Evolutionary conservation across 1,284 basidiomycete species (phyloP).

Genomic region (Phenoliferia sp.): DNA sequence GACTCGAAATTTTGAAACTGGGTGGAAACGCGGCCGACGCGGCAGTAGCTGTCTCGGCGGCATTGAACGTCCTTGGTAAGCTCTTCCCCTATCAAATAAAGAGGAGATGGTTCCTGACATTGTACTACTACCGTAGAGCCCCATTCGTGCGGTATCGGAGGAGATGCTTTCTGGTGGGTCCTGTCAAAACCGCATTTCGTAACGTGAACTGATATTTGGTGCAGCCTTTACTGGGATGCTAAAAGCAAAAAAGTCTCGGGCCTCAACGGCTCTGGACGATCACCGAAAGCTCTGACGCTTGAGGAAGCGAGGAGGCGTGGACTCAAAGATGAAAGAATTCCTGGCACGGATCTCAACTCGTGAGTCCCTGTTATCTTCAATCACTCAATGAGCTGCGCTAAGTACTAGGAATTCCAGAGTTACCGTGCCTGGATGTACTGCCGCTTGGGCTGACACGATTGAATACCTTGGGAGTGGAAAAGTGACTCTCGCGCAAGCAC

Average conservation of each 20-base stretch:
- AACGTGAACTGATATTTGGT: too few species aligned
- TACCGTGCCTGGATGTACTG: conserved; percentile 89
- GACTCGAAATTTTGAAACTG: conserved; percentile 77
- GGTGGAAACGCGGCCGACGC: conserved; percentile 76
- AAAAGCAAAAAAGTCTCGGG: conserved; percentile 72
- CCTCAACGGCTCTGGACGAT: conserved; percentile 78
- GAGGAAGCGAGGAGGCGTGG: conserved; percentile 69
- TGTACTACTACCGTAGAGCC: too few species aligned
- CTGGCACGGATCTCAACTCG: conserved; percentile 35
- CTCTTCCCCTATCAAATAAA: too few species aligned
- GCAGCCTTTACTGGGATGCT: conserved; percentile 61
- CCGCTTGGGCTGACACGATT: conserved; percentile 88
- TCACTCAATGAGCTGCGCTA: conserved; percentile 39
- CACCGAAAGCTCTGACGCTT: conserved; percentile 72
- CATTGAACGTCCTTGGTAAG: conserved; percentile 22
- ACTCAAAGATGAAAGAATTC: conserved; percentile 53
- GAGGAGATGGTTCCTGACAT: too few species aligned
- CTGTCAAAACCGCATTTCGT: too few species aligned
- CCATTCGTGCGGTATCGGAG: conserved; percentile 28
- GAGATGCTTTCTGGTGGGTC: conserved; percentile 30
- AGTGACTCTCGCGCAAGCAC: conserved; percentile 67
- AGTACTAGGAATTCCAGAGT: conserved; percentile 50
- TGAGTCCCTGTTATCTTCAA: not conserved
- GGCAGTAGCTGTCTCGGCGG: conserved; percentile 27
- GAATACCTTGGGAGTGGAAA: conserved; percentile 75